A percentile compares a stretch with the other conserved stretches of the same genome.
phyloP scores from a whole-genome alignment of 441 rosid genomes.

The Francoa sonchifolia region DNA sequence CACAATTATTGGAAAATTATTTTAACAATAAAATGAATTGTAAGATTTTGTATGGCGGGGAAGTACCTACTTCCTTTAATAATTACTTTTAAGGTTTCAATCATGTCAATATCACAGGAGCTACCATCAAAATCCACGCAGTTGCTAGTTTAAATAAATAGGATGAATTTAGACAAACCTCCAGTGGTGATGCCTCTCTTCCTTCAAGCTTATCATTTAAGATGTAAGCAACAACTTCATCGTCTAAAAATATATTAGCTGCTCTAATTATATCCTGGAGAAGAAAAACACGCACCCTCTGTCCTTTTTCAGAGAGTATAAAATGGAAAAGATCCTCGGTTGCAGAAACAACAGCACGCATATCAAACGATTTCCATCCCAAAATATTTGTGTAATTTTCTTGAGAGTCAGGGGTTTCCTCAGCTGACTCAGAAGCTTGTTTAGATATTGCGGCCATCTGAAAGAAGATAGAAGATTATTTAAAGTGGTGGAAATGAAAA shows the following conservation, averaged over 20 bases:
- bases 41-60: too few relatives aligned
- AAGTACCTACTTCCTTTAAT: not conserved
- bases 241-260: slow-evolving; percentile 47
- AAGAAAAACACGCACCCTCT: slow-evolving; percentile 68
- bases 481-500: too few relatives aligned
- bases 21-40: too few relatives aligned
- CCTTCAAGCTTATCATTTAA: slow-evolving; percentile 20
- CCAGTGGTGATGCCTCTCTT: slow-evolving; percentile 15
- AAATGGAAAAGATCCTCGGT: slow-evolving; percentile 86
- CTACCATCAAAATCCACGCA: not conserved
- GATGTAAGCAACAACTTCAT: slow-evolving; percentile 29
- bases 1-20: not conserved
- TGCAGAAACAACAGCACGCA: slow-evolving; percentile 77
- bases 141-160: not conserved
- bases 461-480: slow-evolving; percentile 6
- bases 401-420: slow-evolving; percentile 23
- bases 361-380: slow-evolving; percentile 78
- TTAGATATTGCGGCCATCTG: slow-evolving; percentile 91
- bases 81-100: not conserved
- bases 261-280: slow-evolving; percentile 65
- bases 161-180: slow-evolving; percentile 27
- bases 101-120: not conserved
- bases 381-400: slow-evolving; percentile 23
- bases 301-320: slow-evolving; percentile 73
- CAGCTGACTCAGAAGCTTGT: slow-evolving; percentile 50